Evolutionary conservation across 2,329 filamentous ascomycete genomes (phyloP), one percentile per base, ranked within the genome.

Genomic region (Ophiostoma australiae): DNA sequence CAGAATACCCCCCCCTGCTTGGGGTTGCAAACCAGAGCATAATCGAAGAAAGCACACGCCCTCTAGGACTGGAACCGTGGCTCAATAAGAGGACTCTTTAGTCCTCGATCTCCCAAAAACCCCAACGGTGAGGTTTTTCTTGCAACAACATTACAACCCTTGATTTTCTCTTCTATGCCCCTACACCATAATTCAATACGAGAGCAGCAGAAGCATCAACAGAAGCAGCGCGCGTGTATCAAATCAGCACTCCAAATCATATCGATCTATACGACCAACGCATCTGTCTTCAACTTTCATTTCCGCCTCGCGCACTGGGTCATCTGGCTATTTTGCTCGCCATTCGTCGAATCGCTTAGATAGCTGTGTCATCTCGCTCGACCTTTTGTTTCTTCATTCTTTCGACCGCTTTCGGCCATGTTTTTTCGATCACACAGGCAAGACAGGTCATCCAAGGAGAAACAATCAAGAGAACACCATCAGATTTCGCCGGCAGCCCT

Each of bases 351-450:
- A 6, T 58, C 23, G 52, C 52, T 27, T 58, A n/a, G 23, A 55
- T 58, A 58, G 52, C 11, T 61, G 23, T 63, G 13, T 35, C 23
- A 27, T 35, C 31, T 31, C 17, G 58, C 52, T n/a, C 17, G n/a
- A 52, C 20, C n/a, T 52, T 23, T 58, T 27, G 2, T 27, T 66
- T 13, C 33, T 20, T 31, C 1, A 27, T 11, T 65, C 31, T 69
- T 37, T 39, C 33, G 13, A 44, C 67, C 17, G 63, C 17, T 23
- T 70, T 76, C 75, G 77, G 80, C 81, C 78, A 83, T 83, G 82
- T 83, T 83, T 76, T 79, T 79, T 80, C 80, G 81, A 79, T 82
- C 81, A 72, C 77, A 78, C 73, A 82, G 79, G 76, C 72, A 75
- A 73, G 74, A 80, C 76, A 79, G 78, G 76, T 77, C 78, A 74